Conservation (phyloP, 2,329 filamentous ascomycete species). For the Exophiala calicioides region DNA sequence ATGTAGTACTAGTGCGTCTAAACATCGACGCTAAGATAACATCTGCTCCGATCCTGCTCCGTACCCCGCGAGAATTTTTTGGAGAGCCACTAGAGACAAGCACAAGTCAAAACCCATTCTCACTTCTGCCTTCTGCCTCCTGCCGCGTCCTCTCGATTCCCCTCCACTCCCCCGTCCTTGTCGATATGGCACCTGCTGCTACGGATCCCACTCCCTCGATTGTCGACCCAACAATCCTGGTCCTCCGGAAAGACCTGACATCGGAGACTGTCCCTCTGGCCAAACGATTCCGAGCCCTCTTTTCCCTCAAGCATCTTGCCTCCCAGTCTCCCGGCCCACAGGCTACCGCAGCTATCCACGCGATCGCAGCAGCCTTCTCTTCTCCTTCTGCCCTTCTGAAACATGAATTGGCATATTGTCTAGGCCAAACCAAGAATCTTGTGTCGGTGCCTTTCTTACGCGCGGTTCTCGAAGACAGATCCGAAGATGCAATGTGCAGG, state of each 20-base stretch:
- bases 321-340: constrained; percentile 61
- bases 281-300: constrained; percentile 90
- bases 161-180: not conserved
- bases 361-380: constrained; percentile 82
- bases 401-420: constrained; percentile 95
- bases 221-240: constrained; percentile 43
- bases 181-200: constrained; percentile 10
- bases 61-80: constrained; percentile 17
- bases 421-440: constrained; percentile 82
- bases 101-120: not conserved
- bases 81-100: too few species aligned
- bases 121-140: not conserved
- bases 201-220: constrained; percentile 38
- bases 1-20: too few species aligned
- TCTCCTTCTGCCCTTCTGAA: constrained; percentile 89
- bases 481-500: constrained; percentile 92
- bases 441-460: constrained; percentile 73
- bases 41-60: not conserved
- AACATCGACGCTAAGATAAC: constrained; percentile 16
- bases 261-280: constrained; percentile 81
- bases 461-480: constrained; percentile 70
- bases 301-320: constrained; percentile 94
- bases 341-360: constrained; percentile 66
- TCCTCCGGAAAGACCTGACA: constrained; percentile 69
- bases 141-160: not conserved